These are phyloP conservation scores for Acacia crassicarpa DNA, from an alignment of 306 rosid species.

Conservation along the genomic window DNA sequence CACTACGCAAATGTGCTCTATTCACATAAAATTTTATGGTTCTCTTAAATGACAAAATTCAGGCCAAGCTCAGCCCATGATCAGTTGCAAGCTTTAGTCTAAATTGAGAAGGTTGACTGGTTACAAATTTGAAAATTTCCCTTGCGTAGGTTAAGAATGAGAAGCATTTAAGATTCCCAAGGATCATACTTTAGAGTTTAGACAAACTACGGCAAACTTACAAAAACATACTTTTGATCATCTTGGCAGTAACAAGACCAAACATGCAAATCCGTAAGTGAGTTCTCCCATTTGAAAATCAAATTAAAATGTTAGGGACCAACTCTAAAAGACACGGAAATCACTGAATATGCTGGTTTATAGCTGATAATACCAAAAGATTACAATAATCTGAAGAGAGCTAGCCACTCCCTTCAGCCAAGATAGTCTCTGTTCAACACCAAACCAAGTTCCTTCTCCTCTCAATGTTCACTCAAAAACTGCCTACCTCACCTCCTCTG, in stretches of 20 bases:
- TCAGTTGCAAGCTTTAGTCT: conserved; percentile 8
- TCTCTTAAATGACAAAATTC: neutral
- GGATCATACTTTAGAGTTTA: neutral
- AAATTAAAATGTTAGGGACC: neutral
- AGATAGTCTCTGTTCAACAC: too few species aligned
- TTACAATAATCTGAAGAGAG: too few species aligned
- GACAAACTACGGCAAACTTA: neutral
- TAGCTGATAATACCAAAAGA: too few species aligned
- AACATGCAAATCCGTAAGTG: conserved; percentile 9
- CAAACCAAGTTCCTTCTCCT: too few species aligned
- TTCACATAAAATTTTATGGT: neutral
- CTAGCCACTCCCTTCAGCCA: too few species aligned
- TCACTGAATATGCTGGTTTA: too few species aligned
- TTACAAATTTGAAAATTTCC: conserved; percentile 18
- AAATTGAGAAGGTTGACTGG: conserved; percentile 6
- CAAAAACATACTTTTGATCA: neutral
- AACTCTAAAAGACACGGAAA: too few species aligned
- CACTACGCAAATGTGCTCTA: neutral
- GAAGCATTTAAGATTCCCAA: neutral
- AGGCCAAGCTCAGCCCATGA: neutral
- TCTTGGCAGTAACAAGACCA: neutral
- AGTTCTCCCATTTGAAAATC: neutral
- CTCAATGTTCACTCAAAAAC: too few species aligned
- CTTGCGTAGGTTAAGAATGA: conserved; percentile 4
- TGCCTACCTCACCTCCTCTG: too few species aligned